Evolutionary conservation across 352 stramenopile genomes (phyloP), one percentile per base, ranked within the genome.

Genomic region (Phytophthora palmivora): DNA sequence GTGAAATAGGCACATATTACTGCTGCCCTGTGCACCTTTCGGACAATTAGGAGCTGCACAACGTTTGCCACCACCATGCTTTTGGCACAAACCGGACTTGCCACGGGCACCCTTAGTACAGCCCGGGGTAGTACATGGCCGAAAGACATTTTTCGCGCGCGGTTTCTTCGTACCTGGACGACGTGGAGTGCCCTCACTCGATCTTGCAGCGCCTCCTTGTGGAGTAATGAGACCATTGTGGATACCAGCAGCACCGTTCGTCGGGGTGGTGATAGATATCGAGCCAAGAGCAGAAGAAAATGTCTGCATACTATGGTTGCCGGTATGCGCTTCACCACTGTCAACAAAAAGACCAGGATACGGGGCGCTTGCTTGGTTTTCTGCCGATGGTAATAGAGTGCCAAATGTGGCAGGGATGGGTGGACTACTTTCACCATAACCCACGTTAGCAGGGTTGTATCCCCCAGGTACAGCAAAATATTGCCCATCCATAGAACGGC

Each of bases 11-110:
- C 85, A 94, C 64, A 82, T 79, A 48, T 56, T 79, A 61, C 79
- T 93, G 58, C 78, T 89, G 32, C 86, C 84, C 53, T 96, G 89
- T 6, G 87, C 89, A 12, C 89, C 88, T 56, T 96, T 96, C 33
- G 79, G 66, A 62, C 89, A 96, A 11, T 82, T 70, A 0, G 71
- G 48, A 2, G 65, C 56, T 0, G 74, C 71, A 48, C 89, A 96
- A 16, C 82, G 81, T 65, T 94, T 93, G 49, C 89, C 88, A 24
- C 89, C 89, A 22, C 89, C 89, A 66, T 96, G 89, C 53, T 91
- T 88, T 22, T 94, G 88, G 38, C 89, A 96, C 19, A 90, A 60
- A n/a, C 86, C 83, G 10, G 81, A 92, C 51, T 92, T 92, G 26
- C 87, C 87, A 32, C 86, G 83, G 37, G 84, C 86, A 36, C 84